Evolutionary conservation across 169 alveolate genomes (phyloP), one percentile per base, ranked within the genome.

Genomic region (Plasmodium berghei): DNA sequence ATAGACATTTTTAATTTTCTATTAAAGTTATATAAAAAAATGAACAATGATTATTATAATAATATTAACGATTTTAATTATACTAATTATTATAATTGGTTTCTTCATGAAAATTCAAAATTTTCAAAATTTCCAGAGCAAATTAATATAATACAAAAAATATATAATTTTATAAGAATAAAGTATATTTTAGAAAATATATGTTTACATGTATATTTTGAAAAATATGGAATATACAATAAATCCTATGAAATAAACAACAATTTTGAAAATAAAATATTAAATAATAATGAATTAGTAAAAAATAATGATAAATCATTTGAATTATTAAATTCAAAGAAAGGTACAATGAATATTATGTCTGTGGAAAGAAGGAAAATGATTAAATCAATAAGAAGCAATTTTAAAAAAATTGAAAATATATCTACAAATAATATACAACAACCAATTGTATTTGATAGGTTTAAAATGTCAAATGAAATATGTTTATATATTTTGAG

Each of bases 41-140:
- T 77, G 48, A 77, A 77, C 69, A 77, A 77, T 77, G 89, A 77
- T n/a, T 77, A 77, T 58, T 77, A 77, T 48, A 77, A 63, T 14
- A 77, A 77, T 46, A 64, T 22, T 28, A 58, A 28, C 52, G 66
- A 62, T 66, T 77, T 77, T 9, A 61, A 77, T 34, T 63, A 48
- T 45, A 77, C 70, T 20, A 64, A 48, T 77, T 77, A 77, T 49
- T 77, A 77, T 49, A 77, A 64, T 52, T 62, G 52, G 28, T 63
- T 77, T 64, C 58, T 77, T 45, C 69, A 75, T 3, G 89, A 77
- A 9, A 70, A 77, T 22, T 22, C 77, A 22, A 77, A 77, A 64
- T 77, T 77, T 77, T 64, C 70, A 12, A 77, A 66, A 9, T 63
- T 63, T 54, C 66, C 72, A 10, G 89, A 77, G 52, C 89, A 77